Conservation (phyloP, 2,329 filamentous ascomycete species). For the Mycosphaerella sp. region DNA sequence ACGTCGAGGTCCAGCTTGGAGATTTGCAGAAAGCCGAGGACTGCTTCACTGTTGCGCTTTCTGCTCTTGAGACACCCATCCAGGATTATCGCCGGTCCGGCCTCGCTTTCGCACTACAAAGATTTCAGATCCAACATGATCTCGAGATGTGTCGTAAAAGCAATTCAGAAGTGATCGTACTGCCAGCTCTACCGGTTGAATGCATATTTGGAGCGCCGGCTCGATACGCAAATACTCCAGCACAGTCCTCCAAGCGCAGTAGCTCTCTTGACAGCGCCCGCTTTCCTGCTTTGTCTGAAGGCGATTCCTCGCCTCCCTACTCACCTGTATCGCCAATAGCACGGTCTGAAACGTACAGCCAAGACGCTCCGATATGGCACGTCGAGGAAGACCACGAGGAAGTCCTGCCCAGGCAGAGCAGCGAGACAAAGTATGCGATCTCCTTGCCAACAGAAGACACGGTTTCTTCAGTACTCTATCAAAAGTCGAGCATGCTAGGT, state of each 20-base stretch:
- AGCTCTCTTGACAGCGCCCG: constrained; percentile 9
- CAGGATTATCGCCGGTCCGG: constrained; percentile 15
- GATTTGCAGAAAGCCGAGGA: constrained; percentile 20
- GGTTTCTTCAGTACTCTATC: not conserved
- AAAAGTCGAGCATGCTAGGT: constrained; percentile 1
- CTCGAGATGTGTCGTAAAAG: constrained; percentile 8
- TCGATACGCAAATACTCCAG: constrained; percentile 4
- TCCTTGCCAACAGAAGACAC: not conserved
- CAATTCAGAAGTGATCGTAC: not conserved
- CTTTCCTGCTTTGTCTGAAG: constrained; percentile 13
- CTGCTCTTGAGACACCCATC: constrained; percentile 13
- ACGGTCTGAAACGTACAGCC: constrained; percentile 5
- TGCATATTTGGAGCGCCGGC: constrained; percentile 24
- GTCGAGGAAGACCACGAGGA: constrained; percentile 1
- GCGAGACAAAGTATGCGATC: not conserved
- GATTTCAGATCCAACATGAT: constrained; percentile 13
- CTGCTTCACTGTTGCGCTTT: constrained; percentile 23
- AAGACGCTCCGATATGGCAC: constrained; percentile 6
- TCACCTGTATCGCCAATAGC: constrained; percentile 8
- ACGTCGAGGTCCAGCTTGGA: constrained; percentile 26
- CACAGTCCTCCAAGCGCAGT: constrained; percentile 9
- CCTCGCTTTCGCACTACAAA: constrained; percentile 24
- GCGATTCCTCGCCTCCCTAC: constrained; percentile 2
- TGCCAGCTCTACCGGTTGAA: constrained; percentile 24
- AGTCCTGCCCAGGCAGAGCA: not conserved